Conservation (phyloP, 2,329 filamentous ascomycete genomes). For the Pezicula carpinea region DNA sequence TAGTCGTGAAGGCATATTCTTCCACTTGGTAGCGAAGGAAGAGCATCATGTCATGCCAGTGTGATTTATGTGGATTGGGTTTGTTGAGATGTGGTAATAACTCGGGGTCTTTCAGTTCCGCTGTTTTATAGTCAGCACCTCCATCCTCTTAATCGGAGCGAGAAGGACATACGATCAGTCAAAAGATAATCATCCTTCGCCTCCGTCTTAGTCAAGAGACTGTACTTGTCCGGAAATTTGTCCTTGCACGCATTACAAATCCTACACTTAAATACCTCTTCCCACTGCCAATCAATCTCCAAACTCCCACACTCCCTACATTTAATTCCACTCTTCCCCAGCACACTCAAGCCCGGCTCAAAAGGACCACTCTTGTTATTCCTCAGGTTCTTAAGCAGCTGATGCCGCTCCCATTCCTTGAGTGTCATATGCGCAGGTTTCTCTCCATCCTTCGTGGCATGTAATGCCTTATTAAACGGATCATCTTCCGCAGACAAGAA, state of each 20-base stretch:
- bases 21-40: constrained; percentile 93
- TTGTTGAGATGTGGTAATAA: constrained; percentile 82
- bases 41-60: constrained; percentile 99
- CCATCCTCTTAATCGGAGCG: not conserved
- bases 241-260: constrained; percentile 88
- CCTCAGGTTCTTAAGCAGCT: constrained; percentile 67
- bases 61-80: constrained; percentile 91
- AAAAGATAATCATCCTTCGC: constrained; percentile 91
- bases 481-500: constrained; percentile 91
- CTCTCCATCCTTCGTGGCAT: constrained; percentile 49
- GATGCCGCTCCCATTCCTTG: constrained; percentile 84
- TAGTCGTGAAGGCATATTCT: constrained; percentile 81
- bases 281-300: constrained; percentile 95
- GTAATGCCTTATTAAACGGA: constrained; percentile 76
- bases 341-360: constrained; percentile 79
- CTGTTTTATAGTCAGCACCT: constrained; percentile 34
- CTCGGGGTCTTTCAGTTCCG: constrained; percentile 84
- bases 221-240: constrained; percentile 86
- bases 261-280: constrained; percentile 70
- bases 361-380: constrained; percentile 75
- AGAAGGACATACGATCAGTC: constrained; percentile 67
- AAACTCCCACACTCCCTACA: constrained; percentile 79
- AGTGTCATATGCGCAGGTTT: constrained; percentile 86
- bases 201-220: constrained; percentile 92
- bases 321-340: constrained; percentile 62